Base-by-base conservation (phyloP, 192 early-diverging fungal genomes). In the Coemansia sp. region DNA sequence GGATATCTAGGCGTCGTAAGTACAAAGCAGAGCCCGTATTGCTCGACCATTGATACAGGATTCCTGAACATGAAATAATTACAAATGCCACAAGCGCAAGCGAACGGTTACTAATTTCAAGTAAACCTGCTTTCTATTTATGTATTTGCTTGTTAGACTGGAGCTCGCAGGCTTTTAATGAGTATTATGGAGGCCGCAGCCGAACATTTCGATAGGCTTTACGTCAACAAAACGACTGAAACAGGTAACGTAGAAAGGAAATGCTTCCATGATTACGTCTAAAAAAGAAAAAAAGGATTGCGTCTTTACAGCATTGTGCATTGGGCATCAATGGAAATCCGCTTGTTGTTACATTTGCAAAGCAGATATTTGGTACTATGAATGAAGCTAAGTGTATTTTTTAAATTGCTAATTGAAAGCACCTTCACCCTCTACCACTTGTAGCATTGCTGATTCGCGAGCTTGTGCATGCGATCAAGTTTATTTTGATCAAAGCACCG, bases 201-300 rank as follows among this genome's bases (percentile, higher is more conserved):
- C 24, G 76, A 79, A 39, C 76, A 79, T 23, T 61, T 79, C 58
- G 68, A 73, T 22, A 39, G 76, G 14, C 34, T 34, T 6, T 46
- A 9, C 1, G 51, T 32, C 34, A 60, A 60, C 0, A 29, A 60
- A 8, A 46, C 58, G 16, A 13, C 50, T 7, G 57, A 51, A 20
- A 54, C 28, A 29, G 57, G 65, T 60, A 60, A 46, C 2, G 30
- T 35, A 29, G 49, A 58, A 56, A n/a, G n/a, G n/a, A 65, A 5
- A 52, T 46, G 16, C 34, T n/a, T 30, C n/a, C n/a, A n/a, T n/a
- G n/a, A n/a, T n/a, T n/a, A n/a, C n/a, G n/a, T n/a, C n/a, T n/a
- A n/a, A n/a, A n/a, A n/a, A n/a, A n/a, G n/a, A n/a, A n/a, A n/a
- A n/a, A n/a, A n/a, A n/a, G n/a, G n/a, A n/a, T n/a, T n/a, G n/a